Conservation (phyloP, 768 basidiomycete genomes). For the Coprinopsis marcescibilis region DNA sequence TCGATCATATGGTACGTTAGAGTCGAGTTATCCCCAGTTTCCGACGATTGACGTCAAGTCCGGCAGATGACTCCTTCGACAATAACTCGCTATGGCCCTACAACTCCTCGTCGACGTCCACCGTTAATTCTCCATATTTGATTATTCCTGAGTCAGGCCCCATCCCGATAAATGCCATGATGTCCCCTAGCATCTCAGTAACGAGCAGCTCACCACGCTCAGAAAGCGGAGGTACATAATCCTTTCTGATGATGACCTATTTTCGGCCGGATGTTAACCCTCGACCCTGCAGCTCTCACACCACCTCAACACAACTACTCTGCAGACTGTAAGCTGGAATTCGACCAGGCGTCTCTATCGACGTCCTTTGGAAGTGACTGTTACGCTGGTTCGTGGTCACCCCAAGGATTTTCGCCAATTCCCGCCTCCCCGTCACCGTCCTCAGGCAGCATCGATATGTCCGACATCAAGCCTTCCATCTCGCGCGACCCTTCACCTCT, state of each 20-base stretch:
- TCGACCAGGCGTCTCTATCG: constrained; percentile 24
- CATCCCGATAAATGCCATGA: constrained; percentile 14
- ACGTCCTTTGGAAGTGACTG: constrained; percentile 17
- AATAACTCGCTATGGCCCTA: constrained; percentile 19
- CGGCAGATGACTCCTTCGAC: not conserved
- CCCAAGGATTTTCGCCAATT: constrained; percentile 6
- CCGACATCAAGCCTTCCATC: constrained; percentile 18
- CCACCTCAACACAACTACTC: constrained; percentile 30
- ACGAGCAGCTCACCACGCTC: constrained; percentile 27
- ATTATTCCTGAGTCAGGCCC: constrained; percentile 12
- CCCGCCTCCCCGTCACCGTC: constrained; percentile 15
- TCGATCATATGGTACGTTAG: not conserved
- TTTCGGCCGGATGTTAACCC: not conserved
- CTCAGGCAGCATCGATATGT: constrained; percentile 20
- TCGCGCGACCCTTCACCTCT: constrained; percentile 30
- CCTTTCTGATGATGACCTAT: constrained; percentile 1
- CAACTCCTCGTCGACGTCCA: constrained; percentile 19
- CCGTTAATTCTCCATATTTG: constrained; percentile 7
- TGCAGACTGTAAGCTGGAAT: constrained; percentile 27
- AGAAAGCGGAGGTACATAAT: constrained; percentile 25
- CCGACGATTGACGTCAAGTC: too few species aligned
- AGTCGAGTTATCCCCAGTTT: not conserved
- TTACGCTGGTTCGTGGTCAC: constrained; percentile 15
- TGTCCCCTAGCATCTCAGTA: constrained; percentile 26
- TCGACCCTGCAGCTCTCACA: constrained; percentile 21